These are phyloP conservation scores for Oenanthe sinensis DNA, from an alignment of 129 eudicot species.

Conservation along the genomic window DNA sequence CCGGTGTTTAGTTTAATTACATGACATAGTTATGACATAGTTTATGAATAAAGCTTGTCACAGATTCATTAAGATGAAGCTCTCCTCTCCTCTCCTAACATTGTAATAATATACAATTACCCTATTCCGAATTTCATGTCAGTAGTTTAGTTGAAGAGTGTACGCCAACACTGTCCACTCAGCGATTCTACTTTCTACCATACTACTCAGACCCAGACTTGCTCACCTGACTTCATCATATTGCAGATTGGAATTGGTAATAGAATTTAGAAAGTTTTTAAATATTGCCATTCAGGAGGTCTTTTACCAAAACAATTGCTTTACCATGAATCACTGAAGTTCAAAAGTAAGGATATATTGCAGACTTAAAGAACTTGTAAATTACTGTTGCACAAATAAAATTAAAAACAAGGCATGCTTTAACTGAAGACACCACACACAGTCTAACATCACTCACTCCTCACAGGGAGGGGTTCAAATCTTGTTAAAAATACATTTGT, in stretches of 20 bases:
- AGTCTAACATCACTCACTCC: neutral
- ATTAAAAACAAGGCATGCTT: neutral
- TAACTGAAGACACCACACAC: neutral
- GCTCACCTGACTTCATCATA: neutral
- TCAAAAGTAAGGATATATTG: neutral
- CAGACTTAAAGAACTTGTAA: neutral
- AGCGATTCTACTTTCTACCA: neutral
- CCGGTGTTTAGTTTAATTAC: neutral
- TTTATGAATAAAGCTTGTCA: neutral
- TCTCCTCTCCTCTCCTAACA: too few relatives aligned
- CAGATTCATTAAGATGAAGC: too few relatives aligned
- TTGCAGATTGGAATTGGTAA: neutral
- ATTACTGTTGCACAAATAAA: neutral
- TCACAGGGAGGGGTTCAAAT: neutral
- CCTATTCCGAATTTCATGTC: neutral
- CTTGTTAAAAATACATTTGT: too few relatives aligned
- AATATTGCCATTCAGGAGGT: neutral
- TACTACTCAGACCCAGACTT: neutral
- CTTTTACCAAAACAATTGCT: neutral
- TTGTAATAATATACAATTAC: neutral
- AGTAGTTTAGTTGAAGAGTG: neutral
- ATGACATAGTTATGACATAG: too few relatives aligned
- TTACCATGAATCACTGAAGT: neutral
- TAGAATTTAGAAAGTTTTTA: neutral
- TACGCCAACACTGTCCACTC: neutral